Evolutionary conservation across 176 grass and related monocot genomes (phyloP), one percentile per base, ranked within the genome.

Genomic region (Rhipidocladum racemiflorum): DNA sequence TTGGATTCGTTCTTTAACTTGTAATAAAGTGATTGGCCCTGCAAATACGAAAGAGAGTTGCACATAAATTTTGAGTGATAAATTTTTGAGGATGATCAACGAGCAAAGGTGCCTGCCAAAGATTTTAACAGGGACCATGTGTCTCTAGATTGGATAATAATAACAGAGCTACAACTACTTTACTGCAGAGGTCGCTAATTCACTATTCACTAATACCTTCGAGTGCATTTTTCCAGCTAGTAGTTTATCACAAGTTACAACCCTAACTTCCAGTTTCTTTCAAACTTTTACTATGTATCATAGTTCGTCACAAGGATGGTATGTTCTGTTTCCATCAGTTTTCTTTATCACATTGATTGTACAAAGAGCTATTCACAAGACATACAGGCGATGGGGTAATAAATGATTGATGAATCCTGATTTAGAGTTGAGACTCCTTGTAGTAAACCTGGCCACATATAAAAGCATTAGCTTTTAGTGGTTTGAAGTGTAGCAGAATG

Each of bases 401-500:
- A 16, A 64, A 71, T 81, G 36, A 44, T 42, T 46, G 46, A 28
- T 7, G 3, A 86, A 62, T 86, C 18, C 45, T 56, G 35, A 50
- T 53, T 43, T 34, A 10, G 39, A 48, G 13, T n/a, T 64, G 85
- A 45, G 39, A 68, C 5, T 38, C 77, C 49, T 82, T 88, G 76
- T 25, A 66, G 77, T 85, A 88, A 84, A 91, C 81, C 89, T 91
- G 77, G 40, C 40, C 39, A 82, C 71, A 84, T 64, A 63, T 50
- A 61, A 79, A 46, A 62, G 11, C 36, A 83, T 44, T n/a, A 50
- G 18, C 43, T 48, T 83, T 86, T 59, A 61, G 30, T 56, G 24
- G 53, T 75, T 49, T 39, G 1, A 44, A 34, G 20, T 34, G 15
- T 32, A 68, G 40, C 11, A 24, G 13, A 63, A 70, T 62, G 61